These are phyloP conservation scores for Auricularia auricula-judae DNA, from an alignment of 768 basidiomycete species.

Conservation along the genomic window DNA sequence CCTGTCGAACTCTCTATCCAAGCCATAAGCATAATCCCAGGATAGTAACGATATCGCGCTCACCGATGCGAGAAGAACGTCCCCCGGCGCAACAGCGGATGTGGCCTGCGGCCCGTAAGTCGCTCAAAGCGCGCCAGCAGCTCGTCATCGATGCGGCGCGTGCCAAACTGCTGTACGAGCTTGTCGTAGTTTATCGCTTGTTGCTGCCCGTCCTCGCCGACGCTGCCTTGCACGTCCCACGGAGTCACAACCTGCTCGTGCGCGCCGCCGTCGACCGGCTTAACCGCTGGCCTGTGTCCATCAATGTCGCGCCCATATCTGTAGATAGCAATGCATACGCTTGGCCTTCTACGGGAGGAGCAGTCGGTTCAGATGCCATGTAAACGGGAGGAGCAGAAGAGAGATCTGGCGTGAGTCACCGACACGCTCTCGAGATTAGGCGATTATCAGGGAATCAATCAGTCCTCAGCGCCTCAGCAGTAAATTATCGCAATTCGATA, in stretches of 20 bases:
- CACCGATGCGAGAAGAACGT: slow-evolving; percentile 98
- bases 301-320: neutral
- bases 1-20: slow-evolving; percentile 72
- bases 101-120: slow-evolving; percentile 79
- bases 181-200: slow-evolving; percentile 96
- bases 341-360: neutral
- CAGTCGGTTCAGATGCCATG: neutral
- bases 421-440: neutral
- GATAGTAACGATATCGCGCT: slow-evolving; percentile 13
- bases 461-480: too few species aligned
- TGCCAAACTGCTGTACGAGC: slow-evolving; percentile 88
- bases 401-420: neutral
- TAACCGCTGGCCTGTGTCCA: slow-evolving; percentile 14
- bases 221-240: slow-evolving; percentile 93
- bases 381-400: too few species aligned
- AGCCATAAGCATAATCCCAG: slow-evolving; percentile 1
- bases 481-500: too few species aligned
- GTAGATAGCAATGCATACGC: neutral
- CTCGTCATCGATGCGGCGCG: slow-evolving; percentile 62
- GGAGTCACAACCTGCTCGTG: slow-evolving; percentile 84
- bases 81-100: slow-evolving; percentile 77
- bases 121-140: slow-evolving; percentile 83
- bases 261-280: slow-evolving; percentile 16
- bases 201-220: slow-evolving; percentile 80
- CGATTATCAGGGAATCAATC: neutral